Evolutionary conservation across 352 stramenopile genomes (phyloP).

Genomic region (Plasmopara viticola): DNA sequence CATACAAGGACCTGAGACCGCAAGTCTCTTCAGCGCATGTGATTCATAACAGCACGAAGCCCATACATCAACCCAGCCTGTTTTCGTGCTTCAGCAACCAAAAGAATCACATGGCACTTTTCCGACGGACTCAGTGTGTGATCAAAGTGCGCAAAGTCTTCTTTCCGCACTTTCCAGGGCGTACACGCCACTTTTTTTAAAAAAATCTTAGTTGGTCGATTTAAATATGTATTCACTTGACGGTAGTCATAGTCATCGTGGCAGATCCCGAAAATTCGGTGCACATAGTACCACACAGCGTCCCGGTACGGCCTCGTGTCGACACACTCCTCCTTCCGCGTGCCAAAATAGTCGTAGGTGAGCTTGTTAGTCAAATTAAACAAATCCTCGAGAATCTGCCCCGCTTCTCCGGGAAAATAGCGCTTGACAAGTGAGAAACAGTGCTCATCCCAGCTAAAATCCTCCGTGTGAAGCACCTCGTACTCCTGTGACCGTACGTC

Average conservation of each 20-base stretch:
- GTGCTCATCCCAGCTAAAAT: constrained; percentile 87
- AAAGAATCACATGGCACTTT: constrained; percentile 80
- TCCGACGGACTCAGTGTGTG: constrained; percentile 67
- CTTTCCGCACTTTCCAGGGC: constrained; percentile 71
- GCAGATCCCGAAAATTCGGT: constrained; percentile 85
- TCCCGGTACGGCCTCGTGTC: constrained; percentile 79
- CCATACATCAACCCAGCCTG: constrained; percentile 85
- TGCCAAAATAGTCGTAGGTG: constrained; percentile 74
- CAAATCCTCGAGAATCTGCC: constrained; percentile 78
- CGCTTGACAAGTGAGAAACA: constrained; percentile 81
- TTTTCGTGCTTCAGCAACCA: constrained; percentile 79
- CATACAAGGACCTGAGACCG: not conserved
- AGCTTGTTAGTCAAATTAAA: constrained; percentile 84
- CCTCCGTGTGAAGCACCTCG: constrained; percentile 79
- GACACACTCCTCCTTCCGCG: constrained; percentile 46
- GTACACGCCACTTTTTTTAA: constrained; percentile 84
- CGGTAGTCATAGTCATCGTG: constrained; percentile 86
- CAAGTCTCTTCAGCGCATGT: constrained; percentile 61
- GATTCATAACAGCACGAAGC: constrained; percentile 79
- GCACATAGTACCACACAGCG: constrained; percentile 85
- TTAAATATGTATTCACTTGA: constrained; percentile 76
- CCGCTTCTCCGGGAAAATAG: constrained; percentile 76
- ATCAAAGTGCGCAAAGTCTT: constrained; percentile 85
- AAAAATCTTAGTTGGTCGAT: constrained; percentile 82
- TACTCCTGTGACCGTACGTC: constrained; percentile 78